phyloP scores from a whole-genome alignment of 768 basidiomycete genomes.

The Fomitopsis serialis region DNA sequence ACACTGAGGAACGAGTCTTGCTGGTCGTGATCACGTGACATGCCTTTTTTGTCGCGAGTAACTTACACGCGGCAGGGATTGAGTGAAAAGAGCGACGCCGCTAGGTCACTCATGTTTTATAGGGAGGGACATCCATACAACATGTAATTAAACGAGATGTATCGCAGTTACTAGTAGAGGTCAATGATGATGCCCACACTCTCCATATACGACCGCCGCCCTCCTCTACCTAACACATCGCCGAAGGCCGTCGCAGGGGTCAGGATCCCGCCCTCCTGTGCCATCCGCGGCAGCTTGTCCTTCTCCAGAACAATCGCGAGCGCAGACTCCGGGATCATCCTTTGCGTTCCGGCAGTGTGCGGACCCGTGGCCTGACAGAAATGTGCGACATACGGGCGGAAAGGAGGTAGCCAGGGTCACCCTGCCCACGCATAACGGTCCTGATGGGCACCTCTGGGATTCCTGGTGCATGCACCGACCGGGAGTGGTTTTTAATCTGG shows the following conservation, averaged over 20 bases:
- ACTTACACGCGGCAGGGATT: no score
- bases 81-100: no score
- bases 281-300: constrained; percentile 49
- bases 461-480: constrained; percentile 41
- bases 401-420: constrained; percentile 72
- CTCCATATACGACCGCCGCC: no score
- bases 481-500: constrained; percentile 65
- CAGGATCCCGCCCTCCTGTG: constrained; percentile 67
- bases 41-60: no score
- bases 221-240: constrained; percentile 63
- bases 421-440: constrained; percentile 56
- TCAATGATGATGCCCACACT: no score
- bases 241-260: constrained; percentile 85
- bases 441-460: constrained; percentile 43
- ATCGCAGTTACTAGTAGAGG: no score
- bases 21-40: no score
- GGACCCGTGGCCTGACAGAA: neutral
- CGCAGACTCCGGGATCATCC: constrained; percentile 76
- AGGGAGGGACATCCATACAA: no score
- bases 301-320: constrained; percentile 60
- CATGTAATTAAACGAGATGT: no score
- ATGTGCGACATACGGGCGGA: constrained; percentile 41
- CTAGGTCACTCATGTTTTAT: no score
- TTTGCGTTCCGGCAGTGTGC: constrained; percentile 36
- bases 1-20: no score